phyloP scores from a whole-genome alignment of 2,329 filamentous ascomycete genomes.

The Thielaviopsis euricoi region DNA sequence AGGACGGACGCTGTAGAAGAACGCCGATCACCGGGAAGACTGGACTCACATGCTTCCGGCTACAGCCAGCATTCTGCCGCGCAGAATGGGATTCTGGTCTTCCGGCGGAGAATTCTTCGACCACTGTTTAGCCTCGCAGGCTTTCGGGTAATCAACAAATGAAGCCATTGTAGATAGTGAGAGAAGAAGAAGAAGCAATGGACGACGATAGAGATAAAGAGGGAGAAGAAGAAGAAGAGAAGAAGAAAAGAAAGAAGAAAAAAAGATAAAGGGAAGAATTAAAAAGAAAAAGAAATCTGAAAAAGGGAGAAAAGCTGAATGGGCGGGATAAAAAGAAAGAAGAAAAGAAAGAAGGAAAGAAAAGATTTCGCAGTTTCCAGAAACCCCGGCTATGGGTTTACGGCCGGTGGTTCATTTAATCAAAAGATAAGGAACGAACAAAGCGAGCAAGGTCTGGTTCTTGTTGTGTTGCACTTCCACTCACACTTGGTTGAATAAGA shows the following conservation, averaged over 20 bases:
- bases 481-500: no score
- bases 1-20: neutral
- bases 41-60: constrained; percentile 45
- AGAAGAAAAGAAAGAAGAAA: neutral
- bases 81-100: constrained; percentile 52
- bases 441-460: no score
- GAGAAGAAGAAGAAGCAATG: neutral
- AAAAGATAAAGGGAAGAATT: neutral
- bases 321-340: neutral
- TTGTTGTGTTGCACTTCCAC: no score
- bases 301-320: neutral
- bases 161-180: constrained; percentile 7
- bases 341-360: neutral
- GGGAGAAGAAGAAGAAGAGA: neutral
- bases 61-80: constrained; percentile 46
- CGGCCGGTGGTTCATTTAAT: no score
- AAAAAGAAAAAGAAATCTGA: neutral
- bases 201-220: neutral
- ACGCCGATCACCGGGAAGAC: no score
- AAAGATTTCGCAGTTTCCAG: neutral
- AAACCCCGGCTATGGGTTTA: no score
- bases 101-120: constrained; percentile 20
- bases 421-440: no score
- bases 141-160: constrained; percentile 28
- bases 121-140: constrained; percentile 21